phyloP scores from a whole-genome alignment of 2,329 filamentous ascomycete species.

The Fusarium sublunatum region DNA sequence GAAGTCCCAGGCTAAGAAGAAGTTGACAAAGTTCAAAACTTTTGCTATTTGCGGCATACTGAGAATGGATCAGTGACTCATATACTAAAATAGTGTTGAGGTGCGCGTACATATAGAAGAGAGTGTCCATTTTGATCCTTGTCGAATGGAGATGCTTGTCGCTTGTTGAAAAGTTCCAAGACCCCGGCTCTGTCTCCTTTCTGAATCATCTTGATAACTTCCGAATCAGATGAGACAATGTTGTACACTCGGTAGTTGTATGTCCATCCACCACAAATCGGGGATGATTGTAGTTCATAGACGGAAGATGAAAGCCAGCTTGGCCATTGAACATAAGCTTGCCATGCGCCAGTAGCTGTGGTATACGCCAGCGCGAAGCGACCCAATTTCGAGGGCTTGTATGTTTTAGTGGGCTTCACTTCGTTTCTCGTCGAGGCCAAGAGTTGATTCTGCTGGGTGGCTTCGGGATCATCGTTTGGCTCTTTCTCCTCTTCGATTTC shows the following conservation, averaged over 20 bases:
- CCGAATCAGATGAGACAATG: constrained; percentile 18
- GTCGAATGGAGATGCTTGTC: constrained; percentile 44
- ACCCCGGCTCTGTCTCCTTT: constrained; percentile 35
- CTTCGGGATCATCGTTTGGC: not conserved
- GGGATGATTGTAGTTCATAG: constrained; percentile 28
- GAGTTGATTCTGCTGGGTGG: not conserved
- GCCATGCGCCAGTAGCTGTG: constrained; percentile 31
- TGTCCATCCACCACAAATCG: constrained; percentile 31
- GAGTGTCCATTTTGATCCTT: constrained; percentile 11
- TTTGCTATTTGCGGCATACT: constrained; percentile 26
- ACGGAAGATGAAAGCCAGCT: constrained; percentile 41
- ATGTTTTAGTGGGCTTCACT: not conserved
- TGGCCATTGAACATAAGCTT: constrained; percentile 38
- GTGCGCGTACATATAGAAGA: constrained; percentile 33
- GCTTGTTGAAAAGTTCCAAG: constrained; percentile 34
- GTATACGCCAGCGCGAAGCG: constrained; percentile 24
- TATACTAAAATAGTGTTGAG: no score
- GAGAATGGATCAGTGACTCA: not conserved
- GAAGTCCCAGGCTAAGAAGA: constrained; percentile 30
- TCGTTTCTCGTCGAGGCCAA: not conserved
- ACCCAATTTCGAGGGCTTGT: constrained; percentile 18
- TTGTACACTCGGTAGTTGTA: constrained; percentile 43
- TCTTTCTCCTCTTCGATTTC: not conserved
- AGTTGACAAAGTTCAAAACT: constrained; percentile 33
- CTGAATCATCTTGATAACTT: constrained; percentile 24